Evolutionary conservation across 805 yeast genomes (phyloP).

Genomic region (Starmerella bombi): DNA sequence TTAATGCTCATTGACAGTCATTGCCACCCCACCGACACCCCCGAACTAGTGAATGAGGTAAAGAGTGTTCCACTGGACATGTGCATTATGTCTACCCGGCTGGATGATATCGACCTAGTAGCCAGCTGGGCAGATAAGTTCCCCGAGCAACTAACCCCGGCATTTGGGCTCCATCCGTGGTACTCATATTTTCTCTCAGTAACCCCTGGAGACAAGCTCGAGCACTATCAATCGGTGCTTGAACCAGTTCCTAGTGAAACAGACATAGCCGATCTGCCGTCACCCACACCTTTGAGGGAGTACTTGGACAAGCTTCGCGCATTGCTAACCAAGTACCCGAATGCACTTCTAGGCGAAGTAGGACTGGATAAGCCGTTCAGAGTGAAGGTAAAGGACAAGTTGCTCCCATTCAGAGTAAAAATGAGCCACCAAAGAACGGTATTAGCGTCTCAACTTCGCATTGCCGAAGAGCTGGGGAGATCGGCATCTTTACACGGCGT

Average conservation of each 20-base stretch:
- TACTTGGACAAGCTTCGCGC: constrained; percentile 29
- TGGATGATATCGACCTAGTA: constrained; percentile 28
- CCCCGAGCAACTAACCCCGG: constrained; percentile 27
- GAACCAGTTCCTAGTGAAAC: constrained; percentile 30
- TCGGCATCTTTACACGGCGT: constrained; percentile 78
- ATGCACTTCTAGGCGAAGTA: constrained; percentile 69
- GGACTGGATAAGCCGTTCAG: constrained; percentile 73
- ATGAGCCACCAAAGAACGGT: constrained; percentile 54
- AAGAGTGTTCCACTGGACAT: constrained; percentile 18
- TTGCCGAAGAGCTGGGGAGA: constrained; percentile 38
- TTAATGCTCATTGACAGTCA: constrained; percentile 30
- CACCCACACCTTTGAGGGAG: constrained; percentile 37
- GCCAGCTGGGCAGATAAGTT: constrained; percentile 20
- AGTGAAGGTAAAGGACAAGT: constrained; percentile 35
- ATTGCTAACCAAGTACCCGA: constrained; percentile 25
- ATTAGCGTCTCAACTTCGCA: constrained; percentile 36
- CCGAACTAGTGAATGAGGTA: constrained; percentile 17
- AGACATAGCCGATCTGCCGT: constrained; percentile 35
- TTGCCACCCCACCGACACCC: constrained; percentile 31
- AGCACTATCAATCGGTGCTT: constrained; percentile 49
- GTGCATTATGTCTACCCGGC: constrained; percentile 29
- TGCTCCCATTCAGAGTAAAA: constrained; percentile 40
- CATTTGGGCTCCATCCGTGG: constrained; percentile 80
- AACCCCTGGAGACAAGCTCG: constrained; percentile 3
- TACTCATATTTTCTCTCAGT: constrained; percentile 46